A percentile compares a stretch with the other conserved stretches of the same genome.
Conservation (phyloP, 345 rosid genomes). For the Carallia brachiata region DNA sequence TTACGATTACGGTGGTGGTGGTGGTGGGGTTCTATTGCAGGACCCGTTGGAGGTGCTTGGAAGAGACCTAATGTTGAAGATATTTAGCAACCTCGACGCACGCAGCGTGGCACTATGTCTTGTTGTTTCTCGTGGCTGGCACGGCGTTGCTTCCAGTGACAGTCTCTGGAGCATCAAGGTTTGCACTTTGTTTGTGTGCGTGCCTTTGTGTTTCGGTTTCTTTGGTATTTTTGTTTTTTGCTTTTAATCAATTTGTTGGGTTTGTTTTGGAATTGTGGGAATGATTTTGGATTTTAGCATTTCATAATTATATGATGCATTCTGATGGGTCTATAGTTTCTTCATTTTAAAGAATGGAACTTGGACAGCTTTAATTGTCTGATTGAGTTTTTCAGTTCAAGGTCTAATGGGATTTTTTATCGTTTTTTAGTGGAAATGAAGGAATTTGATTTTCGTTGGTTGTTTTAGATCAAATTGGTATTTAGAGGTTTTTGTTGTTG, state of each 20-base stretch:
- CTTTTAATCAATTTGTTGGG: too few species aligned
- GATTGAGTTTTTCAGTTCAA: not conserved
- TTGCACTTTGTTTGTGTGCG: not conserved
- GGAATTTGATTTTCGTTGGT: not conserved
- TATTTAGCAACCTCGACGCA: slow-evolving; percentile 53
- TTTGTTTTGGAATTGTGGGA: too few species aligned
- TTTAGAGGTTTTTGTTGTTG: too few species aligned
- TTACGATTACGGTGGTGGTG: slow-evolving; percentile 1
- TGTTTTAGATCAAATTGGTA: too few species aligned
- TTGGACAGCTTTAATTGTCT: too few species aligned
- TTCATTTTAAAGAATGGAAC: not conserved
- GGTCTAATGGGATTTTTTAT: not conserved
- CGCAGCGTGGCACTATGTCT: slow-evolving; percentile 63
- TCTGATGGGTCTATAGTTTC: not conserved
- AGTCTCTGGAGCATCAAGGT: slow-evolving; percentile 54
- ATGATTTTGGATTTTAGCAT: too few species aligned
- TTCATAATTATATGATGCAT: not conserved
- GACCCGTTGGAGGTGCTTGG: slow-evolving; percentile 60
- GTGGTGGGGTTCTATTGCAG: slow-evolving; percentile 2
- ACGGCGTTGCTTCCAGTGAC: slow-evolving; percentile 51
- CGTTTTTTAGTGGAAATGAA: not conserved
- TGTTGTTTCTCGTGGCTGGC: slow-evolving; percentile 55
- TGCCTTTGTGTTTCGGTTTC: not conserved
- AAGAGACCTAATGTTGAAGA: slow-evolving; percentile 49
- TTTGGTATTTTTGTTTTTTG: not conserved